These are phyloP conservation scores for Acer negundo DNA, from an alignment of 345 rosid species.

Conservation along the genomic window DNA sequence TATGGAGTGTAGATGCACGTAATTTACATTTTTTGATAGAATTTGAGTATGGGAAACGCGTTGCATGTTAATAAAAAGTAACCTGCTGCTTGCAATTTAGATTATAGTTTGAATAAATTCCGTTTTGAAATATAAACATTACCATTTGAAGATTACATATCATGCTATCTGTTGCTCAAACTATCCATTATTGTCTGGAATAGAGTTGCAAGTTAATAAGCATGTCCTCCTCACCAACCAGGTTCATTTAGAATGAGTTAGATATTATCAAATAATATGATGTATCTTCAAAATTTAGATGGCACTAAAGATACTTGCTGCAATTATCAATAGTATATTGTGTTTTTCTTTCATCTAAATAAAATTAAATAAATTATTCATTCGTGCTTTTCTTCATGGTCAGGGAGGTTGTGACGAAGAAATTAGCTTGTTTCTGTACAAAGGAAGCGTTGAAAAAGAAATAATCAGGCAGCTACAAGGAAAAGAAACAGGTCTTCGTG, in stretches of 20 bases:
- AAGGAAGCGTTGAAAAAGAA: constrained; percentile 58
- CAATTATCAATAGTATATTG: neutral
- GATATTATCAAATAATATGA: neutral
- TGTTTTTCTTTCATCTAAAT: neutral
- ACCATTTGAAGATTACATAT: no score
- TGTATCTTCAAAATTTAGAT: neutral
- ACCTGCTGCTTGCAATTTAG: neutral
- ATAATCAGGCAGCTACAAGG: constrained; percentile 69
- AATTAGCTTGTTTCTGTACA: constrained; percentile 69
- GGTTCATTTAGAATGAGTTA: constrained; percentile 2
- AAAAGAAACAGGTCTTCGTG: constrained; percentile 72
- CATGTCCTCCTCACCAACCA: neutral
- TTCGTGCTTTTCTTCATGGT: constrained; percentile 18
- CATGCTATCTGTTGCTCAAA: no score
- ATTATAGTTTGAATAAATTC: neutral
- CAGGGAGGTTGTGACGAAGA: constrained; percentile 99
- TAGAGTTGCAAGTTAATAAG: neutral
- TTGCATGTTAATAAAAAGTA: neutral
- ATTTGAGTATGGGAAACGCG: neutral
- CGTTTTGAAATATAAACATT: neutral
- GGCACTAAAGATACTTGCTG: neutral
- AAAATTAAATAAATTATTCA: neutral
- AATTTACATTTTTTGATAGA: neutral
- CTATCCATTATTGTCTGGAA: neutral
- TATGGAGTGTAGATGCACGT: neutral